These are phyloP conservation scores for Myxozyma nipponensis DNA, from an alignment of 805 yeast species.

Conservation along the genomic window DNA sequence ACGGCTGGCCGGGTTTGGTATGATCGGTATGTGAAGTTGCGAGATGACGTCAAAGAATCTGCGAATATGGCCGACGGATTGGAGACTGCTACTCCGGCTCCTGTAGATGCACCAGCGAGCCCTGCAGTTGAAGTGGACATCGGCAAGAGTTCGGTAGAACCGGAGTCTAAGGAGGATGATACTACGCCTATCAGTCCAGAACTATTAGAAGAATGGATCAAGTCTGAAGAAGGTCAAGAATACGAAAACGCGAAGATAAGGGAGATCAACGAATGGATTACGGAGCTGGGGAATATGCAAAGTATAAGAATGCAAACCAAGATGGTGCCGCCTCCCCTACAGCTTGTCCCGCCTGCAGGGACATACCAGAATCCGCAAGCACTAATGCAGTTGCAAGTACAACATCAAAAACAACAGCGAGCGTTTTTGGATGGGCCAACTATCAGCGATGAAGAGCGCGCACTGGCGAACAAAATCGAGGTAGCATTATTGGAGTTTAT, in stretches of 20 bases:
- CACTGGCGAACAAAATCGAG: constrained; percentile 30
- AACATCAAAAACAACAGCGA: constrained; percentile 18
- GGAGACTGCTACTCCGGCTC: not conserved
- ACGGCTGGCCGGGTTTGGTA: constrained; percentile 36
- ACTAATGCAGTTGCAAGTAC: constrained; percentile 29
- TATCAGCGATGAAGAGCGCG: constrained; percentile 35
- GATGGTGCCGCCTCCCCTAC: constrained; percentile 25
- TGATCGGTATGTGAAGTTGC: constrained; percentile 40
- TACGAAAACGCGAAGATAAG: constrained; percentile 37
- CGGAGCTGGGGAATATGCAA: constrained; percentile 51
- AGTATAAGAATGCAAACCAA: constrained; percentile 41
- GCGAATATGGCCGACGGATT: constrained; percentile 4
- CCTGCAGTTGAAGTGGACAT: not conserved
- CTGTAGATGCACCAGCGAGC: not conserved
- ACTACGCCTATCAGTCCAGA: constrained; percentile 21
- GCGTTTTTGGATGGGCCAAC: constrained; percentile 14
- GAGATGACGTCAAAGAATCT: not conserved
- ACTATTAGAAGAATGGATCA: constrained; percentile 11
- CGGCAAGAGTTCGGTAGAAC: not conserved
- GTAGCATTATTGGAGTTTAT: constrained; percentile 13
- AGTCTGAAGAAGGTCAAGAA: constrained; percentile 18
- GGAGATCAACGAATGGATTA: constrained; percentile 45
- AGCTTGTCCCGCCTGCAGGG: constrained; percentile 25
- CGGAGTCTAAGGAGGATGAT: constrained; percentile 22
- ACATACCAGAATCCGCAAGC: constrained; percentile 21